These are phyloP conservation scores for Leishmania aethiopica DNA, from an alignment of 208 protist genomes.

Conservation along the genomic window DNA sequence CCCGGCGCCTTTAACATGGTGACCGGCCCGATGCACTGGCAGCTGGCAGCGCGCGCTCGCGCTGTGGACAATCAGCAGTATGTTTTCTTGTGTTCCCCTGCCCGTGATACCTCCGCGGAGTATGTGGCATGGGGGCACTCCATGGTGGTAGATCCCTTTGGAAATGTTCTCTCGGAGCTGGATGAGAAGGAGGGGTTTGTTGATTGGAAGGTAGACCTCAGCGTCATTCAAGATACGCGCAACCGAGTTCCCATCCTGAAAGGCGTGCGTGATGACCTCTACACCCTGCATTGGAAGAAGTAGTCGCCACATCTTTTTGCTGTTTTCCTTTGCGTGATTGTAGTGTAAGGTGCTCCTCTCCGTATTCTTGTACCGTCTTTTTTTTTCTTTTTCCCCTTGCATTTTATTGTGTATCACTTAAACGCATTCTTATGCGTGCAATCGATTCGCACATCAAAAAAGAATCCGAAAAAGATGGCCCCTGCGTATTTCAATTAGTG, in stretches of 20 bases:
- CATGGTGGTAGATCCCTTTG: constrained; percentile 94
- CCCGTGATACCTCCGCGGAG: constrained; percentile 81
- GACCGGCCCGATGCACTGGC: constrained; percentile 98
- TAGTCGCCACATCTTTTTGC: background rate
- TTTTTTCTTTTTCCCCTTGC: background rate
- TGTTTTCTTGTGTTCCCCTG: constrained; percentile 94
- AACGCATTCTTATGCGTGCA: background rate
- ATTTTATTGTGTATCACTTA: background rate
- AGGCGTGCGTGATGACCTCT: constrained; percentile 79
- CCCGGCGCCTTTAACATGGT: constrained; percentile 99
- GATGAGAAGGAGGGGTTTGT: constrained; percentile 73
- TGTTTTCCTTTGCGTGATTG: background rate
- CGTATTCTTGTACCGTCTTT: background rate
- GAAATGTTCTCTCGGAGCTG: constrained; percentile 61
- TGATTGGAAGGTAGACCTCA: constrained; percentile 70
- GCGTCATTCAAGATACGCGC: constrained; percentile 43
- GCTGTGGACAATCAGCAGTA: constrained; percentile 96
- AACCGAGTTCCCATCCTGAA: constrained; percentile 80
- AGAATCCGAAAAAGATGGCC: background rate
- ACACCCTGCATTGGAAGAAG: constrained; percentile 66
- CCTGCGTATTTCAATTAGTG: background rate
- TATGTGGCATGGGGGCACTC: constrained; percentile 98
- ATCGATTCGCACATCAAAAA: background rate
- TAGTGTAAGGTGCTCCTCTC: background rate
- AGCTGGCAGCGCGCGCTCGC: constrained; percentile 91